phyloP scores from a whole-genome alignment of 805 yeast species.

The Dipodascopsis uninucleata region DNA sequence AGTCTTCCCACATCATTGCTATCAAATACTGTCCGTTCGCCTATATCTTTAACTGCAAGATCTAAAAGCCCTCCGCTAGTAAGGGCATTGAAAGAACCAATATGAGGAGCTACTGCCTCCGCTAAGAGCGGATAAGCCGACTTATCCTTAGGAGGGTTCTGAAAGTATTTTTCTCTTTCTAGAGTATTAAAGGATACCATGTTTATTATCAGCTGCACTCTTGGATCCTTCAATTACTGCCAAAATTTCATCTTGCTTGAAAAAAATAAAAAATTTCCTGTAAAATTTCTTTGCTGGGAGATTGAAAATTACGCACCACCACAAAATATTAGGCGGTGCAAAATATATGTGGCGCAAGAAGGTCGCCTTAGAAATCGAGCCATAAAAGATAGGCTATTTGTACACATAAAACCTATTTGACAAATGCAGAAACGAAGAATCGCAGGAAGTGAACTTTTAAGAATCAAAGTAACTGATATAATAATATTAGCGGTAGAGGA shows the following conservation, averaged over 20 bases:
- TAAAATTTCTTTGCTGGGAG: background rate
- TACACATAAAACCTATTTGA: too few species aligned
- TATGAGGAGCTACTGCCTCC: constrained; percentile 92
- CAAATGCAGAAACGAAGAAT: too few species aligned
- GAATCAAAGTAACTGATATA: too few species aligned
- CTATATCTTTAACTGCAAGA: constrained; percentile 83
- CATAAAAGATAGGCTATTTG: too few species aligned
- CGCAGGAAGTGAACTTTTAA: too few species aligned
- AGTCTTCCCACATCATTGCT: constrained; percentile 60
- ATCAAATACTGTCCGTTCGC: constrained; percentile 80
- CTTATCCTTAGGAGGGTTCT: constrained; percentile 84
- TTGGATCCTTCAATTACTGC: background rate
- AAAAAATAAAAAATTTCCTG: background rate
- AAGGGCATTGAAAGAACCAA: constrained; percentile 93
- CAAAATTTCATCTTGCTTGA: too few species aligned
- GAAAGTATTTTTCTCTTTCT: constrained; percentile 81
- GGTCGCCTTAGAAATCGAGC: too few species aligned
- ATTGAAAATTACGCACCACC: background rate
- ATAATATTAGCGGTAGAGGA: too few species aligned
- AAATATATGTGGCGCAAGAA: too few species aligned
- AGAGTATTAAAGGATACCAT: constrained; percentile 62
- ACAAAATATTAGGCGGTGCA: background rate
- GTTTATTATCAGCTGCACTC: too few species aligned
- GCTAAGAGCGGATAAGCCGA: constrained; percentile 74
- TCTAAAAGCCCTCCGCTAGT: constrained; percentile 88